phyloP scores from a whole-genome alignment of 2,329 filamentous ascomycete genomes.

The Talaromyces pinophilus region DNA sequence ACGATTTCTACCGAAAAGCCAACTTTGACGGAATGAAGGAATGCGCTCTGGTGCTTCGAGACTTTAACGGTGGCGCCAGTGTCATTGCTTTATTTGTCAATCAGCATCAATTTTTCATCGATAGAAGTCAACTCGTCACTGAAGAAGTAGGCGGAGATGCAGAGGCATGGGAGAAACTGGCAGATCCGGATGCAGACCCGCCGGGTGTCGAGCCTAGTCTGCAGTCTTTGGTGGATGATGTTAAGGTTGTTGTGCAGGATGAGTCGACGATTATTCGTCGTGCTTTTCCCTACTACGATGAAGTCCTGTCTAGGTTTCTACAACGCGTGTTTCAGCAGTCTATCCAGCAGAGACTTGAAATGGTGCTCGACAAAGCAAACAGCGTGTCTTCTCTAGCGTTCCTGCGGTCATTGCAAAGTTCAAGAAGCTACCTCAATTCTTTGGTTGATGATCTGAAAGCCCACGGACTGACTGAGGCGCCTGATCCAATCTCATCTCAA shows the following conservation, averaged over 20 bases:
- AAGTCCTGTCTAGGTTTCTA: conserved; percentile 87
- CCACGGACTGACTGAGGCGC: conserved; percentile 92
- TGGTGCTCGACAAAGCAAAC: conserved; percentile 92
- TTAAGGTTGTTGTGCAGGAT: conserved; percentile 92
- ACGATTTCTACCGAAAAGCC: conserved; percentile 91
- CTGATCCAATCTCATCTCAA: conserved; percentile 83
- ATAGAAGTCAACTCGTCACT: conserved; percentile 84
- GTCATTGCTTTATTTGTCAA: conserved; percentile 97
- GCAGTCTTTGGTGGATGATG: conserved; percentile 89
- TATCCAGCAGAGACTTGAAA: conserved; percentile 91
- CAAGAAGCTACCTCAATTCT: conserved; percentile 81
- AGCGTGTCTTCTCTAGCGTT: conserved; percentile 91
- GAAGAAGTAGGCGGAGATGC: conserved; percentile 68
- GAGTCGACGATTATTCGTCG: conserved; percentile 96
- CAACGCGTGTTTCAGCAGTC: conserved; percentile 98
- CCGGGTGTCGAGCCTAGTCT: conserved; percentile 89
- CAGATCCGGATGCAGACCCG: conserved; percentile 89
- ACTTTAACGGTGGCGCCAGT: conserved; percentile 94
- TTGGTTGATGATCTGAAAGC: conserved; percentile 91
- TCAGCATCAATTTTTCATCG: conserved; percentile 99
- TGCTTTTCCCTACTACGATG: conserved; percentile 94
- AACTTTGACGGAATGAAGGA: conserved; percentile 99
- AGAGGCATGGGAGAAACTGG: conserved; percentile 85
- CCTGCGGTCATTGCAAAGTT: conserved; percentile 84
- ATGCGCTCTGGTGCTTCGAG: conserved; percentile 87